phyloP scores from a whole-genome alignment of 176 grass and related monocot genomes.

The Rhipidocladum racemiflorum region DNA sequence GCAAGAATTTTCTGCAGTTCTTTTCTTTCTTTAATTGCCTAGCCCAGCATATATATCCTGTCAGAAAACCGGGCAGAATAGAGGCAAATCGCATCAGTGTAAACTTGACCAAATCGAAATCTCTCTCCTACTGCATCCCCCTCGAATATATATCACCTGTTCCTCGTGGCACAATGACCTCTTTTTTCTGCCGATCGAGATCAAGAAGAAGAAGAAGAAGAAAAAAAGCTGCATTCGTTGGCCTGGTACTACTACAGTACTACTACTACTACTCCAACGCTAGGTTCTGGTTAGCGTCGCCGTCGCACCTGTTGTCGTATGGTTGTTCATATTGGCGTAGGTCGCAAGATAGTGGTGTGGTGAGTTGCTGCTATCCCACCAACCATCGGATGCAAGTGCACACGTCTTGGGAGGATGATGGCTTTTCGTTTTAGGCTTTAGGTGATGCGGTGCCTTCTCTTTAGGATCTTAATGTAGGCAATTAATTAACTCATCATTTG shows the following conservation, averaged over 20 bases:
- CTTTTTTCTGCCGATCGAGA: background rate
- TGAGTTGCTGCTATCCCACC: constrained; percentile 48
- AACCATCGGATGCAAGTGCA: constrained; percentile 32
- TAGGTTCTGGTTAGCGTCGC: constrained; percentile 1
- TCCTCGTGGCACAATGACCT: constrained; percentile 9
- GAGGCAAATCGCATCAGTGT: background rate
- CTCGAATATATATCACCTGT: background rate
- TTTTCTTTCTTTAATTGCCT: background rate
- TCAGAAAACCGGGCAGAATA: background rate
- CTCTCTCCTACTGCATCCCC: background rate
- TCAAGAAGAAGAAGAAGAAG: background rate
- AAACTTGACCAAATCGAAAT: constrained; percentile 28
- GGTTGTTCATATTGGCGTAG: constrained; percentile 27
- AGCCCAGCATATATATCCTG: constrained; percentile 2
- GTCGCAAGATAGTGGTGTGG: constrained; percentile 34
- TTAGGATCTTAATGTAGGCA: constrained; percentile 21
- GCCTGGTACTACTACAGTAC: background rate
- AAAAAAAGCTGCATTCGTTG: background rate
- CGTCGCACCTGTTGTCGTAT: constrained; percentile 23
- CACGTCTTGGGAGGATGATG: background rate
- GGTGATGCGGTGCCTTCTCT: background rate
- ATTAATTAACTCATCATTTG: background rate
- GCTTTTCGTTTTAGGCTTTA: background rate
- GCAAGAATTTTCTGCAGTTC: background rate
- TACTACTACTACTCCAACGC: background rate